Evolutionary conservation across 2,329 filamentous ascomycete genomes (phyloP), one percentile per base, ranked within the genome.

Genomic region (Chrysosporium keratinophilum): DNA sequence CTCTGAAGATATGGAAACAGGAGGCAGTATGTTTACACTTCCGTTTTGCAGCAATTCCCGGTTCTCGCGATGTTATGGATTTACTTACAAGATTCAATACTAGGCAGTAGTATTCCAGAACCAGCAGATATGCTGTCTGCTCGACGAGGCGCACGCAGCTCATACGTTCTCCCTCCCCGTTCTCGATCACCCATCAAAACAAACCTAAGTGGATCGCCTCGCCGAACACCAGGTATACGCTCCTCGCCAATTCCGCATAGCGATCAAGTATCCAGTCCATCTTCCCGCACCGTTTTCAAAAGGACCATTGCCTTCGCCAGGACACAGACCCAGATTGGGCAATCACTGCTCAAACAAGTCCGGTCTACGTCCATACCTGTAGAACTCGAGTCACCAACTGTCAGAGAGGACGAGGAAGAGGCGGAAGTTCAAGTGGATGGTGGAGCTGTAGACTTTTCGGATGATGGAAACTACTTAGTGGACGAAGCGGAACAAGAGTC

Each of bases 1-100:
- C 15, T 80, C 79, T 31, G 77, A 78, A 62, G 76, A 76, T 55
- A 83, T 84, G 81, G 81, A 83, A 20, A 71, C 83, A 50, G 78
- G 78, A 58, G 76, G 83, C 56, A 83, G 81, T 84, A 74, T 54
- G 76, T 65, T 35, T 34, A 20, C 28, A 33, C 17, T 33, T 45
- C 34, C 17, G n/a, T n/a, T 42, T 14, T 2, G 9, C 48, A 17
- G 20, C 44, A 35, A 19, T 34, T 23, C 31, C 43, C 41, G 45
- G 20, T 55, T 40, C 31, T 19, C 15, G 11, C 28, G 15, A 9
- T 39, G 37, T 10, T 28, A 23, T 11, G 6, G 42, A 47, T 6
- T 17, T 15, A 39, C 51, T 54, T 34, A 54, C 44, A 37, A 37
- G 23, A 43, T 17, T 44, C 20, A 33, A 20, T 56, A 49, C 28